Evolutionary conservation across 371 early-diverging fungal species (phyloP).

Genomic region (Lichtheimia corymbifera): DNA sequence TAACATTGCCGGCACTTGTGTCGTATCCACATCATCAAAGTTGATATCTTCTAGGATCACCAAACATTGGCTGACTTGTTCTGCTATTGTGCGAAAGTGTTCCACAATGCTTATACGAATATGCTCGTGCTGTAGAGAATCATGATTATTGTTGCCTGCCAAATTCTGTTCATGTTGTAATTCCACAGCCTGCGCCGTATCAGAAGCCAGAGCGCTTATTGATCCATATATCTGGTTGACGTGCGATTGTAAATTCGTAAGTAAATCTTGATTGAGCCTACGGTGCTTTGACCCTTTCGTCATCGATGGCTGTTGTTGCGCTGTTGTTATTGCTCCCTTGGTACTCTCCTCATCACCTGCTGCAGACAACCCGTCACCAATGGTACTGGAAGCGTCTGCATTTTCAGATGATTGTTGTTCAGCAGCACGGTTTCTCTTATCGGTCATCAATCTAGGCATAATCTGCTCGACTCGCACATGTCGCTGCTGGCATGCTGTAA

Average conservation of each 20-base stretch:
- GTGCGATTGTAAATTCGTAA: slow-evolving; percentile 35
- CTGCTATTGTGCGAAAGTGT: slow-evolving; percentile 41
- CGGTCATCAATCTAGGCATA: slow-evolving; percentile 23
- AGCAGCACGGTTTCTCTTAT: not conserved
- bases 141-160: slow-evolving; percentile 4
- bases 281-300: slow-evolving; percentile 17
- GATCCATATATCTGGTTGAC: slow-evolving; percentile 36
- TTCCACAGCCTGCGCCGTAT: slow-evolving; percentile 9
- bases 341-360: not conserved
- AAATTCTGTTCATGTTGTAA: slow-evolving; percentile 15
- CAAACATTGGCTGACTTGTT: slow-evolving; percentile 37
- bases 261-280: slow-evolving; percentile 30
- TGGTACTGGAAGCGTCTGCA: not conserved
- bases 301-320: not conserved
- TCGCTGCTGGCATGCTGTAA: slow-evolving; percentile 68
- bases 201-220: slow-evolving; percentile 22
- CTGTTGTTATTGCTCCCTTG: not conserved
- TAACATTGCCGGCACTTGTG: slow-evolving; percentile 20
- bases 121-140: slow-evolving; percentile 13
- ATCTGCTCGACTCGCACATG: slow-evolving; percentile 58
- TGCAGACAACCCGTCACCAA: not conserved
- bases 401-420: not conserved
- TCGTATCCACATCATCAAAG: slow-evolving; percentile 23
- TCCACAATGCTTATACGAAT: not conserved
- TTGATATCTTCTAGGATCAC: slow-evolving; percentile 32